Evolutionary conservation across 345 rosid genomes (phyloP), one percentile per base, ranked within the genome.

Genomic region (Geranium brycei): DNA sequence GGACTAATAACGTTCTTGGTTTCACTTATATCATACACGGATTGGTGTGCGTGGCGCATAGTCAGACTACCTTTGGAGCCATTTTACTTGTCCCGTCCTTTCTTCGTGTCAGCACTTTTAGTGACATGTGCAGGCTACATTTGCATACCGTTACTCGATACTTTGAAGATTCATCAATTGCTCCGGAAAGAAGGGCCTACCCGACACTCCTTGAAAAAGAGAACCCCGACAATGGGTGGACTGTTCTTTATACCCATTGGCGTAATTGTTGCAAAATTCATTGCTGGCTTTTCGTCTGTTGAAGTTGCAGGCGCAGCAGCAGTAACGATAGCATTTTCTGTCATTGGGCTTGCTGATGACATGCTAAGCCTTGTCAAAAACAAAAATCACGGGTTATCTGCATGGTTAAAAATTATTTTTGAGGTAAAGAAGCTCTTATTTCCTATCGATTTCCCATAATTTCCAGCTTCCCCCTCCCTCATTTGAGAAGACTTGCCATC

Each of bases 31-130:
- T 51, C 87, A 64, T 72, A 82, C 63, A 78, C 82, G 62, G 98
- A 92, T 72, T 87, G 86, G 78, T 86, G 85, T 65, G 95, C 93
- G 4, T 89, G 98, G 98, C 85, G 83, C 80, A 86, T 92, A 55
- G 91, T 89, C 71, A 84, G 96, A 74, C 77, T 87, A 32, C 98
- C 98, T 31, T 72, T 92, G 66, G 79, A 76, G 14, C 87, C 87
- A 55, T 89, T 84, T 71, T 77, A 79, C 75, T 78, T 92, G 78
- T 82, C 78, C 32, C 73, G 78, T 0, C 96, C 96, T 2, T 92
- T 92, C 74, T 75, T 87, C 59, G 71, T 75, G 17, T 84, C 95
- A 0, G 80, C 83, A 17, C 65, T 70, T 77, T 62, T 89, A 65
- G 88, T 64, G 11, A 70, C 87, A 6, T 65, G 75, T 71, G 83